Conservation (phyloP, 1,284 basidiomycete genomes). For the Bjerkandera adusta region DNA sequence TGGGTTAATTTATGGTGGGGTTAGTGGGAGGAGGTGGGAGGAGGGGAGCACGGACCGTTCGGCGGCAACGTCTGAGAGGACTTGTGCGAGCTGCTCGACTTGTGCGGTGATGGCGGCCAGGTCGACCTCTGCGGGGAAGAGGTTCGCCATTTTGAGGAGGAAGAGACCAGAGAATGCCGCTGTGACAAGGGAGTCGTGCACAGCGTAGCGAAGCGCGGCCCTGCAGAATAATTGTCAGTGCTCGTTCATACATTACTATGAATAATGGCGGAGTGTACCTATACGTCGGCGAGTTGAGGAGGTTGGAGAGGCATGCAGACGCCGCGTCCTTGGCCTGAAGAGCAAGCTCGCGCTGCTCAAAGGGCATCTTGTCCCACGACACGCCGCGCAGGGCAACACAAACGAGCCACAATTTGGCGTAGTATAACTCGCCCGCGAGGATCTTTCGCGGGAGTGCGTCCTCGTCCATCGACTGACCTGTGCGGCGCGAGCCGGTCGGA, state of each 20-base stretch:
- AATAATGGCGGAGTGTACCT: slow-evolving; percentile 42
- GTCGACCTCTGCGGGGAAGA: slow-evolving; percentile 83
- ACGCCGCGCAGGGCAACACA: slow-evolving; percentile 89
- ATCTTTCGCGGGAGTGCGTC: slow-evolving; percentile 84
- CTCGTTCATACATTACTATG: background rate
- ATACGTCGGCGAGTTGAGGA: slow-evolving; percentile 76
- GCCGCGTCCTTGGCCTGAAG: slow-evolving; percentile 94
- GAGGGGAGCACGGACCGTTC: slow-evolving; percentile 52
- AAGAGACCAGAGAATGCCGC: slow-evolving; percentile 92
- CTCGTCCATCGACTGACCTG: slow-evolving; percentile 79
- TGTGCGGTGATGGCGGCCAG: slow-evolving; percentile 70
- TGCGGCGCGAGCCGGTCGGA: slow-evolving; percentile 1
- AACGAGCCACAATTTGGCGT: slow-evolving; percentile 91
- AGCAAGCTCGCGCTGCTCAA: slow-evolving; percentile 89
- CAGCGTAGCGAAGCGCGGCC: slow-evolving; percentile 83
- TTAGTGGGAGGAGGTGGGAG: too few species aligned
- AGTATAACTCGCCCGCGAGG: slow-evolving; percentile 83
- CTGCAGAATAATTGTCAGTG: slow-evolving; percentile 34
- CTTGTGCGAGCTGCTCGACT: slow-evolving; percentile 81
- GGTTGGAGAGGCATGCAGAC: slow-evolving; percentile 77
- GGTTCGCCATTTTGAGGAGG: slow-evolving; percentile 86
- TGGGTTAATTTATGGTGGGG: too few species aligned
- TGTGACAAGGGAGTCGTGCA: slow-evolving; percentile 90
- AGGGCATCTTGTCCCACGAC: slow-evolving; percentile 93
- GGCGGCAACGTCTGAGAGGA: slow-evolving; percentile 84